phyloP scores from a whole-genome alignment of 2,329 filamentous ascomycete genomes.

The Diaporthe sp. region DNA sequence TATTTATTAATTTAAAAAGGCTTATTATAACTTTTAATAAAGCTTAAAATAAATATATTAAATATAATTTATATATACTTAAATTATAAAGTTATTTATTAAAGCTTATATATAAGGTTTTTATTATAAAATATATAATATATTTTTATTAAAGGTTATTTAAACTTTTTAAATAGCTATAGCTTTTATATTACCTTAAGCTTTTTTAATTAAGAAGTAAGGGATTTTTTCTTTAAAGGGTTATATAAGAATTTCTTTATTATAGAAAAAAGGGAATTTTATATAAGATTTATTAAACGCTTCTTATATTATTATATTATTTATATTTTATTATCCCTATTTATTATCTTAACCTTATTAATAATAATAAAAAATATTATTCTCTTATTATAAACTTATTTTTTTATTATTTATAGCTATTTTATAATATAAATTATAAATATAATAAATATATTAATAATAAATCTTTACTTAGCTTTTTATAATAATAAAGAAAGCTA shows the following conservation, averaged over 20 bases:
- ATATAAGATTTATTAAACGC: neutral
- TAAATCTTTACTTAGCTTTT: too few species aligned
- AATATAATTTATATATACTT: neutral
- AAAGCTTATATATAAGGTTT: neutral
- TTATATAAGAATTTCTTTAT: neutral
- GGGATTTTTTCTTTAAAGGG: too few species aligned
- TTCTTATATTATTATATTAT: neutral
- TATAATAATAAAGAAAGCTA: too few species aligned
- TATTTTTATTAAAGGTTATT: neutral
- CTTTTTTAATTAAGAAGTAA: too few species aligned
- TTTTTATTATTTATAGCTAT: neutral
- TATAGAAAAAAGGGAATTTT: neutral
- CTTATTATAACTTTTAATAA: neutral
- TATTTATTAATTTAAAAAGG: neutral
- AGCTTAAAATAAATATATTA: neutral
- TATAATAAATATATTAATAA: neutral
- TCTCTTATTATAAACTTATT: neutral
- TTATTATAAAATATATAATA: neutral
- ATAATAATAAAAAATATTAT: neutral
- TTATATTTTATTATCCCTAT: neutral
- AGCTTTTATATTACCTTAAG: neutral
- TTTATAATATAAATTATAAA: neutral
- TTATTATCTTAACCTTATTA: neutral
- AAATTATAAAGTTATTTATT: neutral
- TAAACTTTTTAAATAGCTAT: neutral